A percentile compares a stretch with the other conserved stretches of the same genome.
Conservation (phyloP, 164 flowering plant genomes). For the Stephania yunnanensis region DNA sequence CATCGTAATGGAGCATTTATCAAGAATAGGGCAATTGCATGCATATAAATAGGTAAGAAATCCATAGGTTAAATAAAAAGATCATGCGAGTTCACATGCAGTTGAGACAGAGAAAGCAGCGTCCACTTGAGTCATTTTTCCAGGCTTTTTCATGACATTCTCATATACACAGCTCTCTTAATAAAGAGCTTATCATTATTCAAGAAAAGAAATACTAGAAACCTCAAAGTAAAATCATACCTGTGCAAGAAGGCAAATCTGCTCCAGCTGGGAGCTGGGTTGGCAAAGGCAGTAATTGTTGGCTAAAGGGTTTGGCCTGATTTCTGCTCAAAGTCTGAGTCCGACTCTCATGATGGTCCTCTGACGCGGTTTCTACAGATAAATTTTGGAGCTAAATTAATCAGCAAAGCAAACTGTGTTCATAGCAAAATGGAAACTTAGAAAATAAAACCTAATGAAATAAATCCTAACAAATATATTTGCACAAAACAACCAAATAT, state of each 20-base stretch:
- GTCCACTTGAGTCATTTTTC: neutral
- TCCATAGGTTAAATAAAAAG: neutral
- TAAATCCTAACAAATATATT: neutral
- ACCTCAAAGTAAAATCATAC: constrained; percentile 25
- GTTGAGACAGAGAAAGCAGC: neutral
- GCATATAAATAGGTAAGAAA: no score
- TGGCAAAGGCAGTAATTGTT: constrained; percentile 49
- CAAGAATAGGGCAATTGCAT: neutral
- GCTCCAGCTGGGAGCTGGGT: constrained; percentile 81
- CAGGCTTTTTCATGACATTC: neutral
- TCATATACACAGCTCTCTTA: neutral
- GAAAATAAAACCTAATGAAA: neutral
- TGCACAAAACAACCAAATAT: neutral
- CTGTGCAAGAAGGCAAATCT: constrained; percentile 78
- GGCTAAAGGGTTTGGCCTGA: constrained; percentile 39
- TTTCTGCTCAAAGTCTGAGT: constrained; percentile 32
- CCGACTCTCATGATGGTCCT: constrained; percentile 53
- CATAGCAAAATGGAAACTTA: neutral
- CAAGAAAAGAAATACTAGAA: neutral
- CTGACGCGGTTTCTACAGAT: constrained; percentile 44
- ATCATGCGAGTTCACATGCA: neutral
- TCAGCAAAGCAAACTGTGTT: neutral
- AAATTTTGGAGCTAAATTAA: constrained; percentile 2
- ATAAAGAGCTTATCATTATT: neutral
- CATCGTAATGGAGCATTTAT: neutral